These are phyloP conservation scores for Paramecium primaurelia DNA, from an alignment of 73 alveolate species.

Conservation along the genomic window DNA sequence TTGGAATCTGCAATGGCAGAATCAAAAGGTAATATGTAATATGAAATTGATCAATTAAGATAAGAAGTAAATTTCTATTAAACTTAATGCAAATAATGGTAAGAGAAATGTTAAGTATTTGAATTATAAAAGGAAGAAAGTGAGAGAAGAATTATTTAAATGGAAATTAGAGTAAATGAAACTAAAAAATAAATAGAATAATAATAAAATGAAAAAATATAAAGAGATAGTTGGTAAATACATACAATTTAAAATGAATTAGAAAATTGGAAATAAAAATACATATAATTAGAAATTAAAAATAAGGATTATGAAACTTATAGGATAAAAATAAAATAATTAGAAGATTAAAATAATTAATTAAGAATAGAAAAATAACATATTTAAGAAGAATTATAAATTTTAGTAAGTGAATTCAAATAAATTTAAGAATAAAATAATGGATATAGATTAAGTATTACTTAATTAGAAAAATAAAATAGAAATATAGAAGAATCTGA, in stretches of 20 bases:
- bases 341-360: background rate
- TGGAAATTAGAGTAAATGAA: conserved; percentile 25
- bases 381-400: background rate
- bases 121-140: conserved; percentile 27
- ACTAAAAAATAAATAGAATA: background rate
- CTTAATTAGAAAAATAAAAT: background rate
- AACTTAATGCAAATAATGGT: background rate
- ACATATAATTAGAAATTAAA: background rate
- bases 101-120: background rate
- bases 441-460: background rate
- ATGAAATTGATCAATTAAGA: background rate
- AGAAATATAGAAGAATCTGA: background rate
- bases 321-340: background rate
- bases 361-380: background rate
- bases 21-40: background rate
- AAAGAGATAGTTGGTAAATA: background rate
- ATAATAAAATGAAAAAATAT: background rate
- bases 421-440: background rate
- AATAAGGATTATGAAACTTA: background rate
- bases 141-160: conserved; percentile 20
- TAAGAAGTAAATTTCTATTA: background rate
- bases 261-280: conserved; percentile 25
- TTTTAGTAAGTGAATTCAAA: background rate
- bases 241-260: background rate
- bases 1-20: background rate